A percentile compares a stretch with the other conserved stretches of the same genome.
Conservation (phyloP, 148 eudicot genomes). For the Vaccinium vitisidaea region DNA sequence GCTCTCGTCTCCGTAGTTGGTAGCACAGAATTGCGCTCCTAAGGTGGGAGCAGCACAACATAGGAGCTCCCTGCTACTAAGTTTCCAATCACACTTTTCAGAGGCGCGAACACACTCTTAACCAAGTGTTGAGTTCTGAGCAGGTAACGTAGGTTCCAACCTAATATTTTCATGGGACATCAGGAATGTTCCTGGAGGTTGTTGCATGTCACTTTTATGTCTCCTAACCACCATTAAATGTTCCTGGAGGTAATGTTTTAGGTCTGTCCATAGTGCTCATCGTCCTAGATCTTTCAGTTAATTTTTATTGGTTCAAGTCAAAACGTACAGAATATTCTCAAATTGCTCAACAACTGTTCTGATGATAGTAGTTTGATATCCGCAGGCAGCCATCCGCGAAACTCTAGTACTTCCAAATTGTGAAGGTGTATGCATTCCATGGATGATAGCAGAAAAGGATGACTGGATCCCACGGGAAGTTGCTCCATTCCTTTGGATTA, state of each 20-base stretch:
- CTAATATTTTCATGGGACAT: background rate
- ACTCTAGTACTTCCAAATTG: slow-evolving; percentile 78
- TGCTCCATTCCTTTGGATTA: slow-evolving; percentile 76
- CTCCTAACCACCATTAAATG: background rate
- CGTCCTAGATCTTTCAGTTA: background rate
- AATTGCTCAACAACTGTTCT: background rate
- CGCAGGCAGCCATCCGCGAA: slow-evolving; percentile 84
- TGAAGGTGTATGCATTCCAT: slow-evolving; percentile 62
- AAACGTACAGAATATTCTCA: background rate
- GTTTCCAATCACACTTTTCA: background rate
- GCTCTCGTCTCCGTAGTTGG: too few species aligned
- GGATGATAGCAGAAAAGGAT: slow-evolving; percentile 93
- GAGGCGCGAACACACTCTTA: background rate
- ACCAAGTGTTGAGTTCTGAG: background rate
- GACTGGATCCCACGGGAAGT: slow-evolving; percentile 75
- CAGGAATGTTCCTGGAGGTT: background rate
- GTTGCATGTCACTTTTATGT: background rate
- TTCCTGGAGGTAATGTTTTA: background rate
- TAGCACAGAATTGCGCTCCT: too few species aligned
- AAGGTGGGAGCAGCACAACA: too few species aligned
- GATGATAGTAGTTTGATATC: slow-evolving; percentile 7
- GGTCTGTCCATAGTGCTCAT: background rate
- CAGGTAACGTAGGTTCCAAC: background rate
- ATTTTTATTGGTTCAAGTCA: background rate
- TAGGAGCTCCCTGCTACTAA: too few species aligned